phyloP scores from a whole-genome alignment of 1,139 yeast species.

The Diutina mesorugosa region DNA sequence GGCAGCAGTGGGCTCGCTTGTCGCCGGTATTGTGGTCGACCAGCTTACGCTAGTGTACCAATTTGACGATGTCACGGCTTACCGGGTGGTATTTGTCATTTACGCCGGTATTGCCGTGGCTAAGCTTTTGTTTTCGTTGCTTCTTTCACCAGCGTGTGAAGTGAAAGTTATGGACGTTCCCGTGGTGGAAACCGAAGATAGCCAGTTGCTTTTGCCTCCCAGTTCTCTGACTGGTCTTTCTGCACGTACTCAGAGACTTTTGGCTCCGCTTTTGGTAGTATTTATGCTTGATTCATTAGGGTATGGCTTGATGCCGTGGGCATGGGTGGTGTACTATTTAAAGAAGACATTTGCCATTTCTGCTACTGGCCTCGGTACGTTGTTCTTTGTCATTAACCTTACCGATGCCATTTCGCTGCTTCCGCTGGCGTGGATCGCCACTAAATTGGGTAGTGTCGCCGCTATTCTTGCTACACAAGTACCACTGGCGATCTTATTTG shows the following conservation, averaged over 20 bases:
- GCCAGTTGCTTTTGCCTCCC: background rate
- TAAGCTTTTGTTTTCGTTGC: constrained; percentile 25
- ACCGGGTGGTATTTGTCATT: constrained; percentile 42
- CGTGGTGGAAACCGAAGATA: background rate
- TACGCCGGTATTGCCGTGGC: constrained; percentile 43
- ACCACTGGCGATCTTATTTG: constrained; percentile 60
- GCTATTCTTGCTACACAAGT: constrained; percentile 69
- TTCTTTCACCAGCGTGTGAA: constrained; percentile 41
- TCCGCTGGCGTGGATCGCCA: constrained; percentile 61
- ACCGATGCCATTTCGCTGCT: constrained; percentile 50
- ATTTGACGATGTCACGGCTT: constrained; percentile 24
- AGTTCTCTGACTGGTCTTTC: constrained; percentile 14
- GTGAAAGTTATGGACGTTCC: constrained; percentile 35
- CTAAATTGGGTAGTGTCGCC: constrained; percentile 60
- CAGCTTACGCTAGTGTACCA: constrained; percentile 15
- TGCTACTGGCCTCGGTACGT: constrained; percentile 32
- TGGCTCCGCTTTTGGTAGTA: constrained; percentile 32
- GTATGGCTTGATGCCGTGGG: constrained; percentile 74
- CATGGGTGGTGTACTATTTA: constrained; percentile 82
- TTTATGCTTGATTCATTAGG: constrained; percentile 77
- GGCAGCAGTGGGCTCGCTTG: constrained; percentile 60
- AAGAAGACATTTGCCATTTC: constrained; percentile 24
- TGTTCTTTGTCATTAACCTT: constrained; percentile 50
- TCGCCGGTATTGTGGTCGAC: constrained; percentile 49
- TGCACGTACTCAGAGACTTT: constrained; percentile 16